phyloP scores from a whole-genome alignment of 108 stramenopile genomes.

The Fragilariopsis cylindrus region DNA sequence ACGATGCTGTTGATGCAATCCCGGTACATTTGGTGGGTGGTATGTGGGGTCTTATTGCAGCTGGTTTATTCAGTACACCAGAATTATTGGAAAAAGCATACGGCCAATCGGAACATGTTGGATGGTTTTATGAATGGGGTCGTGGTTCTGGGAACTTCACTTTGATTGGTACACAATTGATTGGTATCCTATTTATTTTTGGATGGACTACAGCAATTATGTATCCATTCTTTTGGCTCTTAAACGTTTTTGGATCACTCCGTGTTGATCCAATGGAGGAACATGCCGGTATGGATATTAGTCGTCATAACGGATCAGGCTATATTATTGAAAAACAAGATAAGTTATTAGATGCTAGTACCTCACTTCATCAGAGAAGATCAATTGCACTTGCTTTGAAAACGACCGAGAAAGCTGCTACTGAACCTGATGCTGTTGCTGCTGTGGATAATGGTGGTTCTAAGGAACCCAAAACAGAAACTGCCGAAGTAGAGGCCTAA shows the following conservation, averaged over 20 bases:
- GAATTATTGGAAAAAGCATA: conserved; percentile 27
- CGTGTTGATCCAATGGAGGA: conserved; percentile 81
- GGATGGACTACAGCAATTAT: conserved; percentile 65
- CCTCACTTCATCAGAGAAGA: too few species aligned
- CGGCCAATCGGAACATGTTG: conserved; percentile 37
- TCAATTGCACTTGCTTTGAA: too few species aligned
- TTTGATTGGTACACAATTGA: conserved; percentile 57
- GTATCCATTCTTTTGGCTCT: conserved; percentile 62
- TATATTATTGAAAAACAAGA: conserved; percentile 44
- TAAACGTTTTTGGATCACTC: conserved; percentile 62
- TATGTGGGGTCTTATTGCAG: conserved; percentile 84
- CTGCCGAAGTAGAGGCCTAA: too few species aligned
- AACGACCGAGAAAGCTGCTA: too few species aligned
- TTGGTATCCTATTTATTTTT: conserved; percentile 68
- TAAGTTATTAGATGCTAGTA: too few species aligned
- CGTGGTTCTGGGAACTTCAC: conserved; percentile 24
- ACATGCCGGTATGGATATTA: conserved; percentile 81
- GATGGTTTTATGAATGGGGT: conserved; percentile 59
- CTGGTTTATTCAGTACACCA: conserved; percentile 71
- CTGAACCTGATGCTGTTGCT: too few species aligned
- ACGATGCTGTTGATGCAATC: conserved; percentile 93
- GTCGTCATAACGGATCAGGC: conserved; percentile 71
- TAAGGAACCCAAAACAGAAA: too few species aligned
- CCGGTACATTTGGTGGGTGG: conserved; percentile 86
- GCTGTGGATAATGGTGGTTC: too few species aligned